A percentile compares a stretch with the other conserved stretches of the same genome.
phyloP scores from a whole-genome alignment of 2,329 filamentous ascomycete species.

The Aspergillus carbonarius region DNA sequence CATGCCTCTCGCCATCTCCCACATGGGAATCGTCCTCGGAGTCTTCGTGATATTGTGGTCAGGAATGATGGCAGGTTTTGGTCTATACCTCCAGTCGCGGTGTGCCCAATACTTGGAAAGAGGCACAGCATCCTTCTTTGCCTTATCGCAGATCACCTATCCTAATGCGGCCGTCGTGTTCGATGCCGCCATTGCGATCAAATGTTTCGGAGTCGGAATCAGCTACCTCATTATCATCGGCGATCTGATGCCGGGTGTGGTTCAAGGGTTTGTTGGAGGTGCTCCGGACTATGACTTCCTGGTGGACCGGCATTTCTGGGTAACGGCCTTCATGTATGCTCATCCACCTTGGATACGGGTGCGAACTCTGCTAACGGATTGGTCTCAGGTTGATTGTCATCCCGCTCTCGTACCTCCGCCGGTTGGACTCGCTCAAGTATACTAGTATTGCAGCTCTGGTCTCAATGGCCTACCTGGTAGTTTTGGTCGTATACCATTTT shows the following conservation, averaged over 20 bases:
- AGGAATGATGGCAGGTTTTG: constrained; percentile 82
- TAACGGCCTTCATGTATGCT: constrained; percentile 85
- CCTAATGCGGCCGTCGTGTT: constrained; percentile 94
- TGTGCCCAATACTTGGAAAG: constrained; percentile 92
- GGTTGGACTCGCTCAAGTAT: constrained; percentile 94
- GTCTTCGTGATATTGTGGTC: constrained; percentile 87
- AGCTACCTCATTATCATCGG: constrained; percentile 99
- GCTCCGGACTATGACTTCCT: constrained; percentile 69
- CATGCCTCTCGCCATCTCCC: constrained; percentile 91
- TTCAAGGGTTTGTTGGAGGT: constrained; percentile 71
- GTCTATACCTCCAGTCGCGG: constrained; percentile 88
- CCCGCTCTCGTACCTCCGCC: constrained; percentile 84
- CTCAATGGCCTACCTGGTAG: constrained; percentile 89
- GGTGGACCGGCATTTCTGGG: constrained; percentile 92
- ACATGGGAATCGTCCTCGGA: constrained; percentile 90
- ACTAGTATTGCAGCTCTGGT: constrained; percentile 88
- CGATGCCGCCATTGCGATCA: constrained; percentile 92
- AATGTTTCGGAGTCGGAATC: constrained; percentile 96
- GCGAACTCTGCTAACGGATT: constrained; percentile 16
- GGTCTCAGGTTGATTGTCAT: constrained; percentile 76
- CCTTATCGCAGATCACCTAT: constrained; percentile 94
- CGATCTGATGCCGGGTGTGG: constrained; percentile 94
- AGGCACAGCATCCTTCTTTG: constrained; percentile 88
- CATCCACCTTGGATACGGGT: not conserved
- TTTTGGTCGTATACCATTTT: constrained; percentile 93